These are phyloP conservation scores for Polychaeton citri DNA, from an alignment of 2,329 filamentous ascomycete genomes.

Conservation along the genomic window DNA sequence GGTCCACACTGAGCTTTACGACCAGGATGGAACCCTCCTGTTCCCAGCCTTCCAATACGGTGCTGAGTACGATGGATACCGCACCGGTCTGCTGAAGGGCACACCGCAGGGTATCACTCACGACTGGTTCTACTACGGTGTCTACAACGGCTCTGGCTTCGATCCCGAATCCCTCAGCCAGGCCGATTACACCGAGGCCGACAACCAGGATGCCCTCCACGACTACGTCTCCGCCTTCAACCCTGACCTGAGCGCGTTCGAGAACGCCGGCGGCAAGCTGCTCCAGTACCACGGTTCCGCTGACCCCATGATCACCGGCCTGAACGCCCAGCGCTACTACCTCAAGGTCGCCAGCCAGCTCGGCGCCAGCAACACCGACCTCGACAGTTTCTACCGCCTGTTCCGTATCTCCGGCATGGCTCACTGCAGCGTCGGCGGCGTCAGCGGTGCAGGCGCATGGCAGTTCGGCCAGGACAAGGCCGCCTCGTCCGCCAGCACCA, in stretches of 20 bases:
- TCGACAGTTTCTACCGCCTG: constrained; percentile 41
- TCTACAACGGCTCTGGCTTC: constrained; percentile 34
- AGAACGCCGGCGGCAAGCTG: constrained; percentile 30
- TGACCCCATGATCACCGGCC: constrained; percentile 25
- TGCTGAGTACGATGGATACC: constrained; percentile 27
- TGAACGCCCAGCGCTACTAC: constrained; percentile 34
- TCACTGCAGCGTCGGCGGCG: constrained; percentile 35
- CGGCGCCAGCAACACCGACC: constrained; percentile 30
- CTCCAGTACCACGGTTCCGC: constrained; percentile 23
- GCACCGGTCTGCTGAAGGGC: constrained; percentile 27
- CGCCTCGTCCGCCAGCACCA: constrained; percentile 21
- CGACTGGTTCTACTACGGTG: constrained; percentile 38
- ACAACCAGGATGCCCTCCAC: constrained; percentile 25
- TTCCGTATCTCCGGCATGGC: constrained; percentile 39
- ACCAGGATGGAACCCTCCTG: constrained; percentile 31
- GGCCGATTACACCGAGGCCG: constrained; percentile 28
- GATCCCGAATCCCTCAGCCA: constrained; percentile 25
- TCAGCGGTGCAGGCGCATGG: constrained; percentile 28
- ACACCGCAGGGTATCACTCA: constrained; percentile 28
- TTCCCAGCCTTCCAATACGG: constrained; percentile 41
- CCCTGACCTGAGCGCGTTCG: constrained; percentile 26
- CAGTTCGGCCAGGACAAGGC: constrained; percentile 25
- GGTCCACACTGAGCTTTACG: constrained; percentile 29
- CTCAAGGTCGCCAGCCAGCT: constrained; percentile 28
- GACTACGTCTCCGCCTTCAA: constrained; percentile 27